phyloP scores from a whole-genome alignment of 495 filamentous ascomycete species.

The Penicillium robsamsonii region DNA sequence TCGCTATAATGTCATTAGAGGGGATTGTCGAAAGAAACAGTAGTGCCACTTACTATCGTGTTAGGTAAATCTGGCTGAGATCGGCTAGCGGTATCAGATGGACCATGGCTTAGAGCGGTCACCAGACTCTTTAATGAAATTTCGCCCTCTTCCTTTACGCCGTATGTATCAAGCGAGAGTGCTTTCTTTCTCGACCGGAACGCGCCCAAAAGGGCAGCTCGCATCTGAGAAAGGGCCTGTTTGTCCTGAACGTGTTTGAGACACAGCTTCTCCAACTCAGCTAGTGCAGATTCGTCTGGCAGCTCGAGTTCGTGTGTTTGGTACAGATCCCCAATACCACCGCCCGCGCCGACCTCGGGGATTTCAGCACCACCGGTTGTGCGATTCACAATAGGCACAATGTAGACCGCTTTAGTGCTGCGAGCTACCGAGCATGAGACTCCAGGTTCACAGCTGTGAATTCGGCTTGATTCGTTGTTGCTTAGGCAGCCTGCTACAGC shows the following conservation, averaged over 20 bases:
- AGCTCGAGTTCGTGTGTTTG: constrained; percentile 63
- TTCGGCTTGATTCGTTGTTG: constrained; percentile 55
- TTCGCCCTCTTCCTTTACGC: constrained; percentile 38
- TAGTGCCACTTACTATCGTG: constrained; percentile 24
- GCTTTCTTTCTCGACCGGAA: constrained; percentile 34
- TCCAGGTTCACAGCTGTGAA: constrained; percentile 86
- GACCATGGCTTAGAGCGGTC: constrained; percentile 32
- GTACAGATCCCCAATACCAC: constrained; percentile 72
- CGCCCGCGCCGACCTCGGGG: constrained; percentile 72
- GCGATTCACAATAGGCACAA: constrained; percentile 70
- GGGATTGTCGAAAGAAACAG: neutral
- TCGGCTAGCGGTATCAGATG: neutral
- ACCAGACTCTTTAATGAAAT: constrained; percentile 47
- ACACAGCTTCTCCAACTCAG: constrained; percentile 48
- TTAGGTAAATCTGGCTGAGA: constrained; percentile 13
- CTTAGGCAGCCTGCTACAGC: constrained; percentile 71
- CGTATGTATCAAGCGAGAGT: constrained; percentile 44
- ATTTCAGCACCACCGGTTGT: constrained; percentile 57
- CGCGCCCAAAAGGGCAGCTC: constrained; percentile 33
- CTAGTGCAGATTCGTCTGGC: constrained; percentile 42
- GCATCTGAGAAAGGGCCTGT: constrained; percentile 30
- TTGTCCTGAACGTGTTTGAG: constrained; percentile 38
- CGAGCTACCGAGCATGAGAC: constrained; percentile 56
- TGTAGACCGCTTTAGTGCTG: constrained; percentile 63
- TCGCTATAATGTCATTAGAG: constrained; percentile 27